Evolutionary conservation across 495 filamentous ascomycete genomes (phyloP).

Genomic region (Neurospora sp.): DNA sequence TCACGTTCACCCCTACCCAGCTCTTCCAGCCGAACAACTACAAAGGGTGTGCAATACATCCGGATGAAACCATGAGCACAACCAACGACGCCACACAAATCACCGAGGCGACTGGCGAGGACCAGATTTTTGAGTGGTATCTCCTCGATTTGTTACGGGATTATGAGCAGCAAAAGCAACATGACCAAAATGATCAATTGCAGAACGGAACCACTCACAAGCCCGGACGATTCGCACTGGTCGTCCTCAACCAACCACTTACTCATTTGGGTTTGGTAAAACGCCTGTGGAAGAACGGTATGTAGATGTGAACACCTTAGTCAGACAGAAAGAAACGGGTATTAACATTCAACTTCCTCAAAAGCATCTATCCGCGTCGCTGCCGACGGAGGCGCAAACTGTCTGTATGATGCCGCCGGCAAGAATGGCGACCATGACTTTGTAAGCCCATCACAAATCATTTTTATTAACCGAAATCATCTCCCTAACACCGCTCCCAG

Average conservation of each 20-base stretch:
- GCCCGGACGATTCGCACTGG: slow-evolving; percentile 41
- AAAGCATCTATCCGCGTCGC: slow-evolving; percentile 54
- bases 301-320: slow-evolving; percentile 2
- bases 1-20: neutral
- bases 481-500: slow-evolving; percentile 21
- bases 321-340: neutral
- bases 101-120: neutral
- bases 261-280: slow-evolving; percentile 37
- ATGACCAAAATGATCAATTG: neutral
- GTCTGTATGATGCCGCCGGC: slow-evolving; percentile 49
- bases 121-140: slow-evolving; percentile 15
- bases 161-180: neutral
- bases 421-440: slow-evolving; percentile 8
- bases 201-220: slow-evolving; percentile 1
- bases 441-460: slow-evolving; percentile 4
- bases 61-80: neutral
- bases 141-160: slow-evolving; percentile 17
- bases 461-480: neutral
- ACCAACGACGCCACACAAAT: neutral
- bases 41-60: neutral
- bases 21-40: neutral
- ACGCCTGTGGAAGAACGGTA: slow-evolving; percentile 51
- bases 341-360: neutral
- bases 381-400: slow-evolving; percentile 88
- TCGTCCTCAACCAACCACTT: slow-evolving; percentile 67